These are phyloP conservation scores for Gynandropsis gynandra DNA, from an alignment of 345 rosid species.

Conservation along the genomic window DNA sequence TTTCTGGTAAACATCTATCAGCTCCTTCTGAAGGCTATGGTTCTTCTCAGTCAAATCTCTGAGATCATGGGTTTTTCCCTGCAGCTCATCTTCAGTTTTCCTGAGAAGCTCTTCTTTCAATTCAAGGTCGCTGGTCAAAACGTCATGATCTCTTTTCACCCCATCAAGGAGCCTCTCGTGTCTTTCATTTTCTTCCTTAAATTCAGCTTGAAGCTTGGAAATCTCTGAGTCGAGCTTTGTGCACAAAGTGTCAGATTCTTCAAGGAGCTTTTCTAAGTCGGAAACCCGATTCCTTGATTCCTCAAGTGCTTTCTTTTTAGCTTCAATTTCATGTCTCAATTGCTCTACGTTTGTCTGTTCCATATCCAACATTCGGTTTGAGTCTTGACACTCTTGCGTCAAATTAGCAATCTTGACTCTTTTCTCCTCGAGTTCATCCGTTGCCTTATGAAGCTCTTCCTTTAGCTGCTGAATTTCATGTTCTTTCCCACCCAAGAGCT, in stretches of 20 bases:
- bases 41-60: conserved; percentile 38
- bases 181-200: conserved; percentile 34
- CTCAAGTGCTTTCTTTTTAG: conserved; percentile 38
- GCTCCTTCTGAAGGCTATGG: conserved; percentile 48
- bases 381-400: conserved; percentile 49
- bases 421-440: conserved; percentile 31
- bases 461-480: conserved; percentile 45
- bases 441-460: conserved; percentile 42
- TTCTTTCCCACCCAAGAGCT: conserved; percentile 42
- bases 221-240: conserved; percentile 59
- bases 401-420: conserved; percentile 37
- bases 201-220: conserved; percentile 42
- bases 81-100: conserved; percentile 46
- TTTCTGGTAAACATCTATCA: conserved; percentile 50
- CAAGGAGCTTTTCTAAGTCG: conserved; percentile 45
- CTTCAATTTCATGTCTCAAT: conserved; percentile 52
- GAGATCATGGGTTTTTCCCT: conserved; percentile 36
- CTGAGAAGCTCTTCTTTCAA: conserved; percentile 43
- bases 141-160: conserved; percentile 36
- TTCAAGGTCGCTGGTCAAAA: conserved; percentile 44
- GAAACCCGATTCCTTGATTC: conserved; percentile 47
- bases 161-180: conserved; percentile 41
- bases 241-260: conserved; percentile 38
- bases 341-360: conserved; percentile 38
- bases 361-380: conserved; percentile 40